Evolutionary conservation across 2,329 filamentous ascomycete genomes (phyloP).

Genomic region (Neocatenulostroma microsporum): DNA sequence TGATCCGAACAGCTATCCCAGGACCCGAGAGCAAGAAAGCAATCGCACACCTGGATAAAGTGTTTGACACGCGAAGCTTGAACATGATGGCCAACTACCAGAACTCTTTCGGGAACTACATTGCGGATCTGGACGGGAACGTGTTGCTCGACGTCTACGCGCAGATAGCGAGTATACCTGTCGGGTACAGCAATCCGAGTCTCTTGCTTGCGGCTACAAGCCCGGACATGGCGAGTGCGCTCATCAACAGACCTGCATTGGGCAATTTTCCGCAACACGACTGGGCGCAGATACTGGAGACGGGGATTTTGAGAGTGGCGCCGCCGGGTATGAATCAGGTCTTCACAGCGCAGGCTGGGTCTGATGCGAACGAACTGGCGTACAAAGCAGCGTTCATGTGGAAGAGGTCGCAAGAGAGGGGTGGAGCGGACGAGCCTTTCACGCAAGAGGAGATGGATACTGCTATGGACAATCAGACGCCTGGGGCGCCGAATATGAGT

Average conservation of each 20-base stretch:
- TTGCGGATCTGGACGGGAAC: conserved; percentile 65
- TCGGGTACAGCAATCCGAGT: conserved; percentile 84
- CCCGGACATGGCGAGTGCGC: conserved; percentile 67
- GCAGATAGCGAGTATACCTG: conserved; percentile 85
- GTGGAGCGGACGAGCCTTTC: conserved; percentile 70
- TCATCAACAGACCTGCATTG: conserved; percentile 83
- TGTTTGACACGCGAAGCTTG: conserved; percentile 78
- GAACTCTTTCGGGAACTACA: conserved; percentile 72
- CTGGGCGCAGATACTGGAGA: conserved; percentile 72
- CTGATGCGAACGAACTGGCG: conserved; percentile 87
- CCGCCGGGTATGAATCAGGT: conserved; percentile 80
- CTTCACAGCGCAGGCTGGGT: conserved; percentile 82
- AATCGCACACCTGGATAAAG: conserved; percentile 62
- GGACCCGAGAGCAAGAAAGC: conserved; percentile 65
- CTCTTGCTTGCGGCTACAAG: conserved; percentile 63
- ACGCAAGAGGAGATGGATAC: conserved; percentile 65
- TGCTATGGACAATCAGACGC: conserved; percentile 72
- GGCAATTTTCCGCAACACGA: conserved; percentile 85
- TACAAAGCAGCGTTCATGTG: conserved; percentile 97
- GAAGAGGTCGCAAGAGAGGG: conserved; percentile 71
- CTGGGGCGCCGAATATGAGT: conserved; percentile 69
- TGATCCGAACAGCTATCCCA: conserved; percentile 56
- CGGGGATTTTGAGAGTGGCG: conserved; percentile 72
- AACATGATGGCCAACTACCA: conserved; percentile 75
- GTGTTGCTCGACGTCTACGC: conserved; percentile 72